These are phyloP conservation scores for Lepraria neglecta DNA, from an alignment of 495 filamentous ascomycete species.

Conservation along the genomic window DNA sequence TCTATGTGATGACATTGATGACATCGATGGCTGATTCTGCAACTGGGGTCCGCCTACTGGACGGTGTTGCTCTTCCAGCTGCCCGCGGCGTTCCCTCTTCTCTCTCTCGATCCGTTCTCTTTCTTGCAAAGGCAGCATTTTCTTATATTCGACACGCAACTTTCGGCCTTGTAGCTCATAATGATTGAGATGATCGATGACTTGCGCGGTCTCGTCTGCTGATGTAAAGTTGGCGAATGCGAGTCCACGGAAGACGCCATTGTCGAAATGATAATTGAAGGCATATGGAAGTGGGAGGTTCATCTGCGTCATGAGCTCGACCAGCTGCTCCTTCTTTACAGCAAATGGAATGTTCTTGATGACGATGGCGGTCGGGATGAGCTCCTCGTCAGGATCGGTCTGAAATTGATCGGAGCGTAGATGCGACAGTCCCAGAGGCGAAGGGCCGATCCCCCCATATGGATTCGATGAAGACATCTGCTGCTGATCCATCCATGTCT, in stretches of 20 bases:
- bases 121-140: constrained; percentile 93
- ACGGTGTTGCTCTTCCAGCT: constrained; percentile 93
- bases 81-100: constrained; percentile 92
- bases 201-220: constrained; percentile 80
- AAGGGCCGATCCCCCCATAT: constrained; percentile 49
- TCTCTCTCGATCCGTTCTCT: constrained; percentile 94
- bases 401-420: constrained; percentile 45
- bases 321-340: constrained; percentile 92
- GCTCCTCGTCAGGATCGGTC: constrained; percentile 64
- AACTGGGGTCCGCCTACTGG: constrained; percentile 58
- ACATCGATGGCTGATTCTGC: constrained; percentile 77
- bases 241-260: constrained; percentile 91
- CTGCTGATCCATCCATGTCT: constrained; percentile 59
- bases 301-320: constrained; percentile 85
- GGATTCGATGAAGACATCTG: constrained; percentile 44
- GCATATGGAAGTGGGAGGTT: constrained; percentile 89
- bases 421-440: constrained; percentile 44
- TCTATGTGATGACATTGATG: constrained; percentile 67
- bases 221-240: constrained; percentile 99
- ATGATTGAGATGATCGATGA: constrained; percentile 88
- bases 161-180: constrained; percentile 93
- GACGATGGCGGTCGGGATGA: constrained; percentile 96
- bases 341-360: constrained; percentile 99
- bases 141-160: constrained; percentile 96
- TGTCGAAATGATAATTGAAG: constrained; percentile 99